Percentiles rank a stretch among this genome's conserved stretches.
Evolutionary conservation across 2,329 filamentous ascomycete species (phyloP).

Genomic region (Colletotrichum destructivum): DNA sequence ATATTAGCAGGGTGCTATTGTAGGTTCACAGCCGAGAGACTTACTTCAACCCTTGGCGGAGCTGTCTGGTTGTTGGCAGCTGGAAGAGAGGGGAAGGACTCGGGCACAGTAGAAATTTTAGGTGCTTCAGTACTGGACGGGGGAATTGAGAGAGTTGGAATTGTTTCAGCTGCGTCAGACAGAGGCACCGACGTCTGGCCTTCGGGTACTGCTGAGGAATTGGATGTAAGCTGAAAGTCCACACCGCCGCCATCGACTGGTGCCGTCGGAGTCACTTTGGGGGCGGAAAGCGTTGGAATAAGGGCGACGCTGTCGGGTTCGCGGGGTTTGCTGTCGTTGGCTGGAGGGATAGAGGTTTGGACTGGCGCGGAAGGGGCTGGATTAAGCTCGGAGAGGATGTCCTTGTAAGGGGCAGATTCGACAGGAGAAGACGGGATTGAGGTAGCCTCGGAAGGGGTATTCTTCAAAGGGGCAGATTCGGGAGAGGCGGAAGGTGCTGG

Average conservation of each 20-base stretch:
- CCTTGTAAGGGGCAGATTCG: background rate
- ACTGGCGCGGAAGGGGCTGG: background rate
- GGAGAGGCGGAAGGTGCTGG: background rate
- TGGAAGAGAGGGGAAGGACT: slow-evolving; percentile 9
- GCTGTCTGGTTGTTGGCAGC: slow-evolving; percentile 26
- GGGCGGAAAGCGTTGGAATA: background rate
- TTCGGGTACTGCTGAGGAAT: background rate
- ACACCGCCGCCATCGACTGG: background rate
- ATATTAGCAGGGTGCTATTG: background rate
- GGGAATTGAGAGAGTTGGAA: background rate
- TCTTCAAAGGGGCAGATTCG: background rate
- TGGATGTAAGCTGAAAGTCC: background rate
- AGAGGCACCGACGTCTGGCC: background rate
- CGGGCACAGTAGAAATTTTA: background rate
- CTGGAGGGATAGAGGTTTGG: background rate
- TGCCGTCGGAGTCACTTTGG: too few species aligned
- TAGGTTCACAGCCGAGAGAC: background rate
- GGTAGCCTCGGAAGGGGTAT: background rate
- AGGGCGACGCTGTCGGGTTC: background rate
- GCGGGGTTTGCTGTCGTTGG: background rate
- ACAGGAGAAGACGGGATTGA: background rate
- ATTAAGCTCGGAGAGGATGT: background rate
- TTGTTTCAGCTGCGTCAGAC: background rate
- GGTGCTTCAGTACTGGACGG: background rate
- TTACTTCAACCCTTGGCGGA: background rate